Evolutionary conservation across 352 stramenopile species (phyloP).

Genomic region (Pythium dissimile): DNA sequence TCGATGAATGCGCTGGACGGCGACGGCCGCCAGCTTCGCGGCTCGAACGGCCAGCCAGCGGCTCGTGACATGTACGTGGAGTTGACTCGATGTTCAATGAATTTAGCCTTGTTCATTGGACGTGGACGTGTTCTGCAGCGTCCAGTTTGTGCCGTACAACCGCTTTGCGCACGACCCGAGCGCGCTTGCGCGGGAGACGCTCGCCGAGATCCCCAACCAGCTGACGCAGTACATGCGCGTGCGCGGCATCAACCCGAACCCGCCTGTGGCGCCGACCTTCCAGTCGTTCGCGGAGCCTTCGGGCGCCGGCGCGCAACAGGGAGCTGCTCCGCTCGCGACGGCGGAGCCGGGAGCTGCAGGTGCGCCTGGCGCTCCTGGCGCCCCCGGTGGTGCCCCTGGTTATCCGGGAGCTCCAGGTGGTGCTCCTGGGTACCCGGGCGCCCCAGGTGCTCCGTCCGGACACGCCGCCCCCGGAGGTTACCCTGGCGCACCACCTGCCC

Average conservation of each 20-base stretch:
- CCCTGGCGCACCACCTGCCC: background rate
- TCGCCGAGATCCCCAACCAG: slow-evolving; percentile 73
- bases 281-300: slow-evolving; percentile 41
- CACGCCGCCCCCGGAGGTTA: slow-evolving; percentile 7
- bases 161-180: slow-evolving; percentile 41
- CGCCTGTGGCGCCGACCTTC: slow-evolving; percentile 41
- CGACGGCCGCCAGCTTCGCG: slow-evolving; percentile 49
- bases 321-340: no score
- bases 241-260: slow-evolving; percentile 48
- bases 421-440: background rate
- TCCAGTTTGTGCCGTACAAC: slow-evolving; percentile 66
- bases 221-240: slow-evolving; percentile 79
- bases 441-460: slow-evolving; percentile 1
- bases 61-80: slow-evolving; percentile 54
- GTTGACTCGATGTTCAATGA: no score
- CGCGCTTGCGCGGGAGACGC: slow-evolving; percentile 44
- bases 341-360: background rate
- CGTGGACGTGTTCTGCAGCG: slow-evolving; percentile 25
- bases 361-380: background rate
- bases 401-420: slow-evolving; percentile 19
- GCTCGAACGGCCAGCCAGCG: slow-evolving; percentile 30
- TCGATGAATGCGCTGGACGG: slow-evolving; percentile 65
- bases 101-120: no score
- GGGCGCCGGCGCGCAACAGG: no score
- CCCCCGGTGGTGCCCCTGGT: no score